Base-by-base conservation (phyloP, 257 asterid genomes). In the Prunella vulgaris region DNA sequence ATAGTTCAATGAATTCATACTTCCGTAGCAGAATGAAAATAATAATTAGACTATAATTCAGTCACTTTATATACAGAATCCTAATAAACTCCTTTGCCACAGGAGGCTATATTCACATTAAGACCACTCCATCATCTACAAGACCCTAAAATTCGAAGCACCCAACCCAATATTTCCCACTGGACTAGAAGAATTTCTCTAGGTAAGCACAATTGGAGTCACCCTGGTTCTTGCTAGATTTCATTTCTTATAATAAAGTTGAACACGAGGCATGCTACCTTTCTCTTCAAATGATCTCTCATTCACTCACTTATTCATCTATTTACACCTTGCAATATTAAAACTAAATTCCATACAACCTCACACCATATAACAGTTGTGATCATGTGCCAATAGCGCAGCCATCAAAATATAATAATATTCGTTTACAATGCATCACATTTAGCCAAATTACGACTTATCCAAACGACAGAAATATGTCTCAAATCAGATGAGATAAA, bases 401-500 rank as follows among this genome's bases (percentile, higher is more conserved):
- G 37, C 30, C 33, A 46, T 8, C 46, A 69, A 79, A 40, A 44
- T 33, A 0, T 6, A 2, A 68, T 40, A 9, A 32, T 12, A 56
- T 35, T 27, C 28, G n/a, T 64, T 46, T 13, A 49, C 1, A 21
- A 40, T 3, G 17, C 64, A 72, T 27, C 59, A 2, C 27, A 64
- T 27, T 33, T 14, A 17, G 27, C 44, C 25, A 64, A 51, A 28
- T 12, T 27, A n/a, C n/a, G 44, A 53, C 32, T 21, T 12, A 54
- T 2, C 25, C 24, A 66, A 63, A 49, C 73, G 68, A 73, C 51
- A 62, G n/a, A 71, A 7, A 64, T 13, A 24, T 38, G 63, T 58
- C 66, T n/a, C n/a, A n/a, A n/a, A n/a, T n/a, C n/a, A n/a, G n/a
- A 60, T 9, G 48, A 14, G 4, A 13, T 22, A 25, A n/a, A 62